phyloP scores from a whole-genome alignment of 805 yeast species.

The Trichomonascus vanleenenianus region DNA sequence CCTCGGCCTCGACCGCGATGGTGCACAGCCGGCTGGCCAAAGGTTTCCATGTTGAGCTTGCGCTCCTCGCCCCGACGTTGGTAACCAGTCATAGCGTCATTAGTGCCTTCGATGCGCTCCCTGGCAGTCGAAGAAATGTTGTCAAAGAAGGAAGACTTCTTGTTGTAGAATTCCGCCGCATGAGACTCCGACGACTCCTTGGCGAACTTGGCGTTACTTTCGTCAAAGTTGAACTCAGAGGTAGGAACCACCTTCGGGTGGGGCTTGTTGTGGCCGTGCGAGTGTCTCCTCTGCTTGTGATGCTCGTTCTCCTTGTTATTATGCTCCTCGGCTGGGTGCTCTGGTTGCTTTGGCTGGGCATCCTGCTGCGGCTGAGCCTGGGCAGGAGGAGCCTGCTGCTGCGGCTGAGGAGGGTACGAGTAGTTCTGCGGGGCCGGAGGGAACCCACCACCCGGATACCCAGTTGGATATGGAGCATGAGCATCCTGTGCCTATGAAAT shows the following conservation, averaged over 20 bases:
- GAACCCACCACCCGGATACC: constrained; percentile 11
- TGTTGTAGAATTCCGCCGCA: constrained; percentile 47
- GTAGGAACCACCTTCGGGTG: constrained; percentile 3
- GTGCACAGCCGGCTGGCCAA: constrained; percentile 59
- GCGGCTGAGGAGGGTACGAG: constrained; percentile 12
- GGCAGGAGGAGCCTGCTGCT: not conserved
- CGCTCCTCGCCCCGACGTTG: constrained; percentile 71
- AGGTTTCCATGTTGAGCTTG: constrained; percentile 68
- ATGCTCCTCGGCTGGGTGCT: constrained; percentile 3
- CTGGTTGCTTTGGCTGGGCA: not conserved
- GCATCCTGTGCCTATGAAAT: constrained; percentile 14
- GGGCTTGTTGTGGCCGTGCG: constrained; percentile 6
- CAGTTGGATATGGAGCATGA: constrained; percentile 19
- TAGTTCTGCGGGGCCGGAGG: constrained; percentile 4
- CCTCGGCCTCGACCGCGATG: constrained; percentile 41
- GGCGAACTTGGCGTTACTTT: constrained; percentile 61
- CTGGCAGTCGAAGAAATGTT: constrained; percentile 58
- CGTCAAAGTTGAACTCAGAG: constrained; percentile 67
- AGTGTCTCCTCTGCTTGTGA: constrained; percentile 5
- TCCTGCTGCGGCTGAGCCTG: not conserved
- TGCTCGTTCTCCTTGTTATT: constrained; percentile 4
- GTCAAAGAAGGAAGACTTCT: constrained; percentile 83
- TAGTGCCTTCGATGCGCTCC: constrained; percentile 30
- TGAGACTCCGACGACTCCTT: constrained; percentile 32
- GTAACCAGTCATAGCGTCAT: constrained; percentile 25